Base-by-base conservation (phyloP, 768 basidiomycete species). In the Suillus americanus region DNA sequence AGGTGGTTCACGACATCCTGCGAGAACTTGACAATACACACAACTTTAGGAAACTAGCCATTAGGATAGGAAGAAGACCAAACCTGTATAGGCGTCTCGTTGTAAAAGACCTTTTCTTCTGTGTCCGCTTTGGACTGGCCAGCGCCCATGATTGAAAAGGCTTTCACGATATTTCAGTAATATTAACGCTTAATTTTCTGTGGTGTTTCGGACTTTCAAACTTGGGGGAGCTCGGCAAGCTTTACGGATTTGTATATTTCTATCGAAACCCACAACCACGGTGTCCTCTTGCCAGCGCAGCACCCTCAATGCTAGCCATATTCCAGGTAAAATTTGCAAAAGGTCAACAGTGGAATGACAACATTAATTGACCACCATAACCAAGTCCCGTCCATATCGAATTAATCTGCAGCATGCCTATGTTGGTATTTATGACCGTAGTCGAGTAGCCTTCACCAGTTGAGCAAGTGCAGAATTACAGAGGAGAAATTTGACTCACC, bases 1-100 rank as follows among this genome's bases (percentile, higher is more conserved):
- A 95, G 88, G 64, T 89, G 86, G 79, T 90, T 86, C 72, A 95
- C 87, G 64, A 96, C 86, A 75, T 90, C 86, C 55, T 85, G 85
- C n/a, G 91, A 91, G 79, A 96, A 92, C 93, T 95, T 35, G 57
- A 64, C 40, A 64, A 69, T 33, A 71, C 60, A 25, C 50, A 57
- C 60, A 20, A 62, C 56, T 45, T 61, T 48, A 40, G 28, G 40
- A 9, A 40, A 23, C 18, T 35, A 6, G 56, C 38, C 16, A 41
- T 38, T 28, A 28, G 33, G 20, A 55, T 13, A 55, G 46, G 1
- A 55, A 54, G 4, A 35, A 33, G 53, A 38, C 73, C 79, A 55
- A 65, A 87, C 87, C 66, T 86, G 82, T 66, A 88, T 82, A 18
- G 84, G 79, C 2, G 80, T 80, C 69, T 87, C 84, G 65, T 79